Percentiles rank a stretch among this genome's conserved stretches.
These are phyloP conservation scores for Daldinia caldariorum DNA, from an alignment of 495 filamentous ascomycete species.

Conservation along the genomic window DNA sequence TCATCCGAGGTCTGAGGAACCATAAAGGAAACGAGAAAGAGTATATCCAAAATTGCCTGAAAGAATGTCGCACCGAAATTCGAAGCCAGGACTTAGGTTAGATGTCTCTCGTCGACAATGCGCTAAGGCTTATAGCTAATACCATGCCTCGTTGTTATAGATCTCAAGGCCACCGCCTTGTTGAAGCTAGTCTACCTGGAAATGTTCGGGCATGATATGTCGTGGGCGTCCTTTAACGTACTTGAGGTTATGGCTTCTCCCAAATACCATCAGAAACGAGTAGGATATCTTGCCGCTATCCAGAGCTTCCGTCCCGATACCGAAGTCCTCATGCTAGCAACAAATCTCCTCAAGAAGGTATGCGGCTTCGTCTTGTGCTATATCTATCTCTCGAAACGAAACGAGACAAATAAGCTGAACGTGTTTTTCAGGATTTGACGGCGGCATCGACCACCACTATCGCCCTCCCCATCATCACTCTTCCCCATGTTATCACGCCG, in stretches of 20 bases:
- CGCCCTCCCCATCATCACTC: conserved; percentile 81
- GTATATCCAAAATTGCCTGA: conserved; percentile 88
- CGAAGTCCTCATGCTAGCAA: conserved; percentile 96
- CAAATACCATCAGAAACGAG: conserved; percentile 93
- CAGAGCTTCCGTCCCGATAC: conserved; percentile 97
- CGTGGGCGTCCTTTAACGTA: conserved; percentile 97
- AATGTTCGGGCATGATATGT: conserved; percentile 99
- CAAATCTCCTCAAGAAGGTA: conserved; percentile 96
- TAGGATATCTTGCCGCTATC: conserved; percentile 94
- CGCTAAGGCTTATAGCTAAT: conserved; percentile 36
- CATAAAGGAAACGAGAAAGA: conserved; percentile 94
- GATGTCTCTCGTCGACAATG: conserved; percentile 24
- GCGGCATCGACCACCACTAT: conserved; percentile 78
- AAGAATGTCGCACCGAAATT: conserved; percentile 94
- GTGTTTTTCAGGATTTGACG: conserved; percentile 73
- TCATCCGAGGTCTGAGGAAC: conserved; percentile 92
- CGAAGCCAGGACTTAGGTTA: conserved; percentile 90
- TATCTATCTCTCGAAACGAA: conserved; percentile 16
- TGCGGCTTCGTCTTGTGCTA: background rate
- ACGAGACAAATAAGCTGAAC: conserved; percentile 21
- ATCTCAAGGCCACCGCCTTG: conserved; percentile 94
- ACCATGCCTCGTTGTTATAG: conserved; percentile 54
- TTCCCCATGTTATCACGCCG: conserved; percentile 91
- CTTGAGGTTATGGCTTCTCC: conserved; percentile 97
- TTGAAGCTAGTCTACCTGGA: conserved; percentile 96